Percentiles rank a stretch among this genome's conserved stretches.
These are phyloP conservation scores for Dothideomycetes sp. DNA, from an alignment of 2,329 filamentous ascomycete genomes.

Conservation along the genomic window DNA sequence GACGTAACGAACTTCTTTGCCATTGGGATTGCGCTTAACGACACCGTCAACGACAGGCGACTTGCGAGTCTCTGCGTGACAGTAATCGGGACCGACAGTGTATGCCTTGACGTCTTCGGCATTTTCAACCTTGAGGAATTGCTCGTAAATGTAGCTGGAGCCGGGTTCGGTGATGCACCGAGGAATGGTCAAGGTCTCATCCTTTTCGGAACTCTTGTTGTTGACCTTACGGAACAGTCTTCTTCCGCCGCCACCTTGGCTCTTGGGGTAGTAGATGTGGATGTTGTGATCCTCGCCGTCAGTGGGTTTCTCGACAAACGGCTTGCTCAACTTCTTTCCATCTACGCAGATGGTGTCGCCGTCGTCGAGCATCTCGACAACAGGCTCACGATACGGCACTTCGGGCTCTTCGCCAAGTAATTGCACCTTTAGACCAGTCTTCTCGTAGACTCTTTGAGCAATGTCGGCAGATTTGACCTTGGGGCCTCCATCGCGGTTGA, in stretches of 20 bases:
- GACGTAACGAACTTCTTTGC: conserved; percentile 93
- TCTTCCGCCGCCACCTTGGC: conserved; percentile 76
- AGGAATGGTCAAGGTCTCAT: conserved; percentile 64
- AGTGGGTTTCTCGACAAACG: conserved; percentile 97
- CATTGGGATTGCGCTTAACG: conserved; percentile 90
- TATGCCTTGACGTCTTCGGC: conserved; percentile 98
- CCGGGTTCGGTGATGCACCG: conserved; percentile 69
- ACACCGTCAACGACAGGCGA: conserved; percentile 95
- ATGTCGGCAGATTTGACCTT: conserved; percentile 67
- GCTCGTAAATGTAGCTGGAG: conserved; percentile 90
- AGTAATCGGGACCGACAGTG: conserved; percentile 85
- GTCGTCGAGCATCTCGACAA: conserved; percentile 79
- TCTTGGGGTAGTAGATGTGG: conserved; percentile 88
- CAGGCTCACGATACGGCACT: conserved; percentile 17
- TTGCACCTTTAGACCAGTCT: conserved; percentile 56
- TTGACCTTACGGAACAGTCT: conserved; percentile 94
- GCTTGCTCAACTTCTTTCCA: conserved; percentile 70
- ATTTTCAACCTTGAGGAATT: conserved; percentile 93
- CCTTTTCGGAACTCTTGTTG: conserved; percentile 96
- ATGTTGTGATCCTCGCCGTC: conserved; percentile 98
- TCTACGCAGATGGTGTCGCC: conserved; percentile 83
- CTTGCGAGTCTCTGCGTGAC: conserved; percentile 93
- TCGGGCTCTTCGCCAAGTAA: conserved; percentile 5
- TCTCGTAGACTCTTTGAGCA: conserved; percentile 65
- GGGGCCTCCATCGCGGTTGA: conserved; percentile 87